These are phyloP conservation scores for Halenospora varia DNA, from an alignment of 495 filamentous ascomycete species.

Conservation along the genomic window DNA sequence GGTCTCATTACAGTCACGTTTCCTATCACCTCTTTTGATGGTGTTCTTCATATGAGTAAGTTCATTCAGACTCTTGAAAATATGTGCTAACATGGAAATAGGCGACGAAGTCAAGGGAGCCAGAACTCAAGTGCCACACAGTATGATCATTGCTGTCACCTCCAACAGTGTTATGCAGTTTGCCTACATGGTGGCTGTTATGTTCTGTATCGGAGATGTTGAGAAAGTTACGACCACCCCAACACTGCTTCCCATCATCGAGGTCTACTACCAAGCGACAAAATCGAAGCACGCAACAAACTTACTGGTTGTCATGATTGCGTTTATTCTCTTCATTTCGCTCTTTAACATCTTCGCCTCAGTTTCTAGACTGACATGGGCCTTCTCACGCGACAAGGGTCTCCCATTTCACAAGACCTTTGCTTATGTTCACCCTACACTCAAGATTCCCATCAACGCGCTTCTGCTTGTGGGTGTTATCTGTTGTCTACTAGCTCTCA, in stretches of 20 bases:
- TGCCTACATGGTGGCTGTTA: slow-evolving; percentile 31
- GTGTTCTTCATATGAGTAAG: slow-evolving; percentile 3
- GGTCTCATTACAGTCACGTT: slow-evolving; percentile 27
- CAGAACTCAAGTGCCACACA: slow-evolving; percentile 31
- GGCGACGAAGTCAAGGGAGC: slow-evolving; percentile 41
- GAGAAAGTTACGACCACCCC: slow-evolving; percentile 28
- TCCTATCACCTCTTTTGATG: slow-evolving; percentile 5
- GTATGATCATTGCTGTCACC: slow-evolving; percentile 20
- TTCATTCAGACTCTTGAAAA: neutral
- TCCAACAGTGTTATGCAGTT: slow-evolving; percentile 38
- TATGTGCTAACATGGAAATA: slow-evolving; percentile 9
- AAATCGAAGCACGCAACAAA: slow-evolving; percentile 33
- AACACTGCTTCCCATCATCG: slow-evolving; percentile 47
- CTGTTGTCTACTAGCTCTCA: slow-evolving; percentile 36
- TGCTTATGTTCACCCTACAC: slow-evolving; percentile 25
- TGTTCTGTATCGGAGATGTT: slow-evolving; percentile 39
- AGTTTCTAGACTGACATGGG: slow-evolving; percentile 47
- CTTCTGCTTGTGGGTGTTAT: slow-evolving; percentile 32
- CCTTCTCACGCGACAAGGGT: slow-evolving; percentile 49
- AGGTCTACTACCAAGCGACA: slow-evolving; percentile 46
- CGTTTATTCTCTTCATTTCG: slow-evolving; percentile 36
- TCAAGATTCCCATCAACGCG: slow-evolving; percentile 42
- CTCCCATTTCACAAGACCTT: slow-evolving; percentile 38
- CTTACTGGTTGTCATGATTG: slow-evolving; percentile 34
- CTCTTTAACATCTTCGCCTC: slow-evolving; percentile 43